These are phyloP conservation scores for Trichophyton mentagrophytes DNA, from an alignment of 2,329 filamentous ascomycete genomes.

Conservation along the genomic window DNA sequence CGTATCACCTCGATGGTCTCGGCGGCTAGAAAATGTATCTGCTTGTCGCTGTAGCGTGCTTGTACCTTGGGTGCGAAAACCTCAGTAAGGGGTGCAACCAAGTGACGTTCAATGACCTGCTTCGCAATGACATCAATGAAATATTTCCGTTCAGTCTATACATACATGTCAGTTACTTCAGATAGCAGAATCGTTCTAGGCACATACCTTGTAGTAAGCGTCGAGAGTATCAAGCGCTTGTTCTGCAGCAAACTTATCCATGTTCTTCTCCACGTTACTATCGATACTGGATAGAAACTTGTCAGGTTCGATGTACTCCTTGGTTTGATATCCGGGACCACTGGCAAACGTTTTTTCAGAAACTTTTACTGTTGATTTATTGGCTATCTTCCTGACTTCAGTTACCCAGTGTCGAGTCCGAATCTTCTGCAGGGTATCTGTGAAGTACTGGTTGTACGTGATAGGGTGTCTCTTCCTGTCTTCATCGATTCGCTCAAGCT, in stretches of 20 bases:
- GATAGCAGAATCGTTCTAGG: not conserved
- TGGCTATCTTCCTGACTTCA: not conserved
- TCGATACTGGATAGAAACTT: not conserved
- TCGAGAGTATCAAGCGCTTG: constrained; percentile 32
- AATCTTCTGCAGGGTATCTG: constrained; percentile 21
- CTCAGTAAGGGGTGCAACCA: constrained; percentile 4
- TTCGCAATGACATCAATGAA: constrained; percentile 7
- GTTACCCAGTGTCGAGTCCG: not conserved
- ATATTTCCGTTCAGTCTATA: constrained; percentile 5
- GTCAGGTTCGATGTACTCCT: not conserved
- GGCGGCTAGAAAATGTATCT: constrained; percentile 6
- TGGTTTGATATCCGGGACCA: not conserved
- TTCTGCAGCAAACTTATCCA: constrained; percentile 27
- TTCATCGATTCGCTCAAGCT: constrained; percentile 35
- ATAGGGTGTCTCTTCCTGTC: constrained; percentile 18
- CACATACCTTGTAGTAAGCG: constrained; percentile 28
- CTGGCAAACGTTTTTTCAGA: constrained; percentile 8
- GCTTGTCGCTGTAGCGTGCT: constrained; percentile 6
- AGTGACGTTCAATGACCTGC: constrained; percentile 7
- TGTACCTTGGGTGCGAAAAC: constrained; percentile 5
- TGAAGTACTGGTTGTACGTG: constrained; percentile 29
- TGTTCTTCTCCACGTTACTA: constrained; percentile 15
- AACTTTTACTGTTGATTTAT: constrained; percentile 4
- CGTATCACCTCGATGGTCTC: constrained; percentile 1
- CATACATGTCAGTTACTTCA: not conserved